Evolutionary conservation across 768 basidiomycete genomes (phyloP).

Genomic region (Agaricus subrufescens): DNA sequence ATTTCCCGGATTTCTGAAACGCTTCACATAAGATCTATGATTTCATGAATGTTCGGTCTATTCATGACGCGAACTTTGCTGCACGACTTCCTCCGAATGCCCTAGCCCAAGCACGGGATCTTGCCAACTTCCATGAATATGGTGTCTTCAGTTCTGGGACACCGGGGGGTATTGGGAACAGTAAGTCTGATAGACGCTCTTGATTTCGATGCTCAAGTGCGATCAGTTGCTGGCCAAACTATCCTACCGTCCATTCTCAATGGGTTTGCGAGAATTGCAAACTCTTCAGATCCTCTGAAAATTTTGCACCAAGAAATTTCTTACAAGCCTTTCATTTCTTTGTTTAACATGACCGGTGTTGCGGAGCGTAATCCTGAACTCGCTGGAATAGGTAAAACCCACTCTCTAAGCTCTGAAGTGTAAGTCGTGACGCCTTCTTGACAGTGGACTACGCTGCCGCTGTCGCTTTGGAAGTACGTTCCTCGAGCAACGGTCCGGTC

Average conservation of each 20-base stretch:
- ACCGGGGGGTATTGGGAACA: constrained; percentile 62
- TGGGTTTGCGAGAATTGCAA: constrained; percentile 46
- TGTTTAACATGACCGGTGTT: constrained; percentile 74
- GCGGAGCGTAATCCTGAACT: constrained; percentile 46
- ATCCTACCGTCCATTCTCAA: constrained; percentile 57
- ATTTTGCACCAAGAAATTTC: constrained; percentile 56
- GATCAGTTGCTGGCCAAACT: constrained; percentile 60
- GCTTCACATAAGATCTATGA: constrained; percentile 48
- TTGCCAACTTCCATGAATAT: constrained; percentile 75
- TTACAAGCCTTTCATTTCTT: constrained; percentile 74
- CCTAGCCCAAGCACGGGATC: constrained; percentile 49
- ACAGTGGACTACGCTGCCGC: constrained; percentile 61
- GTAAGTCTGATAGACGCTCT: constrained; percentile 25
- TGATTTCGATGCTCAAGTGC: not conserved
- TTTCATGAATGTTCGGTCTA: constrained; percentile 68
- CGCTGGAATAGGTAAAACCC: constrained; percentile 49
- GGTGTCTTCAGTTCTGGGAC: constrained; percentile 53
- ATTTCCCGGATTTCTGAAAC: constrained; percentile 17
- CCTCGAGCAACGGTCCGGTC: constrained; percentile 40
- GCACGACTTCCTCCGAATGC: constrained; percentile 39
- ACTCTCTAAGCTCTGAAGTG: not conserved
- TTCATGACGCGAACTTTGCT: constrained; percentile 58
- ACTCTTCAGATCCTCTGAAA: constrained; percentile 47
- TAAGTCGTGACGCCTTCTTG: not conserved
- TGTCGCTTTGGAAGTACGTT: constrained; percentile 54